A percentile compares a stretch with the other conserved stretches of the same genome.
phyloP scores from a whole-genome alignment of 2,329 filamentous ascomycete species.

The Neophaeococcomyces mojaviensis region DNA sequence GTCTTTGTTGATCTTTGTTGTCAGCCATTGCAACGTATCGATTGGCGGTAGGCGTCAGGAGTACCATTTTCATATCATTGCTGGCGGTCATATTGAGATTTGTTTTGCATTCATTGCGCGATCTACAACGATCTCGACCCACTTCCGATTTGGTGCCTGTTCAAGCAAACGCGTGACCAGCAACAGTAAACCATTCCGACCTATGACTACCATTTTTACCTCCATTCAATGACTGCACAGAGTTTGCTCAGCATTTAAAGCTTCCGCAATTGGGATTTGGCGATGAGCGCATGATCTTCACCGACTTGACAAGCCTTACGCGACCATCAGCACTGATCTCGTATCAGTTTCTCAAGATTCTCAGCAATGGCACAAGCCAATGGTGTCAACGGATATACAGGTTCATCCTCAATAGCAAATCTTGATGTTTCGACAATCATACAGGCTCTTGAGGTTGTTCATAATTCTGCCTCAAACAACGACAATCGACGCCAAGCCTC shows the following conservation, averaged over 20 bases:
- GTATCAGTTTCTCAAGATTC: not conserved
- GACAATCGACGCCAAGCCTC: constrained; percentile 75
- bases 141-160: not conserved
- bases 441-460: constrained; percentile 78
- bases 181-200: not conserved
- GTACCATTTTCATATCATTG: too few relatives aligned
- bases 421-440: constrained; percentile 51
- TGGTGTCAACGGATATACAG: constrained; percentile 1
- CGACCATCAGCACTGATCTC: not conserved
- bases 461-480: constrained; percentile 74
- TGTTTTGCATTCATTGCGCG: not conserved
- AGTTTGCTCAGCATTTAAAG: too few relatives aligned
- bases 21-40: too few relatives aligned
- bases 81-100: not conserved
- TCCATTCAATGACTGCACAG: not conserved
- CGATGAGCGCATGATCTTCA: too few relatives aligned
- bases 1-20: too few relatives aligned
- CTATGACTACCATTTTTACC: not conserved
- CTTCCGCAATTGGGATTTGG: too few relatives aligned
- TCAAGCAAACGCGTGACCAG: not conserved
- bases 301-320: not conserved
- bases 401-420: not conserved
- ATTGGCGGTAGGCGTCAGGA: too few relatives aligned
- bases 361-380: constrained; percentile 3
- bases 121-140: not conserved